Base-by-base conservation (phyloP, 2,329 filamentous ascomycete species). In the Penicillium hordei region DNA sequence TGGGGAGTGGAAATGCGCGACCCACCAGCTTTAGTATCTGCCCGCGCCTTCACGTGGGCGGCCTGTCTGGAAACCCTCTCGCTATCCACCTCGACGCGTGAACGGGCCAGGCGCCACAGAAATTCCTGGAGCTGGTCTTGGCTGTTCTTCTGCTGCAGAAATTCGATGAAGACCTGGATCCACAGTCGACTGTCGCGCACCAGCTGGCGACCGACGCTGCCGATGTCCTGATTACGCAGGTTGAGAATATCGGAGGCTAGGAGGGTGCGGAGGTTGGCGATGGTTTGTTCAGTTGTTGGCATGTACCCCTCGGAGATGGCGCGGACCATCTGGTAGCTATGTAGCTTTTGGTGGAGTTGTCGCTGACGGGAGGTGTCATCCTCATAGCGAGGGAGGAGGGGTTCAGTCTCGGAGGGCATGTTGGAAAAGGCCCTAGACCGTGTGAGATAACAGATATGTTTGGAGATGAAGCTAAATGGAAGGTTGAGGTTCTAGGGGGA, bases 81-180 rank as follows among this genome's bases (percentile, higher is more conserved):
- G 1, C 86, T 79, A 65, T 93, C 87, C 4, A 93, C 75, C 1
- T 83, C 83, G 6, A 94, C 78, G 34, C 84, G 83, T n/a, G 91
- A 87, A 70, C 90, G 89, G 61, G 86, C 79, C 46, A 96, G 75
- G 67, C 88, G 92, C 92, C 92, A 97, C 39, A 96, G 81, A 62
- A 97, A 90, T 68, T 97, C 91, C 73, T 97, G 93, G 19, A 97
- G 85, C 72, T 96, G 89, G 74, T 97, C 91, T 17, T 85, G 76
- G 60, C 81, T 79, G 73, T 97, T 97, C 79, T 97, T 97, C 74
- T 92, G 82, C 55, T 86, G 81, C 45, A 97, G 72, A 6, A 96
- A 76, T n/a, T 91, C 86, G 66, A 95, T 93, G 72, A 96, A 86
- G 57, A 93, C 83, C 57, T 86, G 83, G 8, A 97, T 78, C 84